phyloP scores from a whole-genome alignment of 768 basidiomycete genomes.

The Lactarius hengduanensis region DNA sequence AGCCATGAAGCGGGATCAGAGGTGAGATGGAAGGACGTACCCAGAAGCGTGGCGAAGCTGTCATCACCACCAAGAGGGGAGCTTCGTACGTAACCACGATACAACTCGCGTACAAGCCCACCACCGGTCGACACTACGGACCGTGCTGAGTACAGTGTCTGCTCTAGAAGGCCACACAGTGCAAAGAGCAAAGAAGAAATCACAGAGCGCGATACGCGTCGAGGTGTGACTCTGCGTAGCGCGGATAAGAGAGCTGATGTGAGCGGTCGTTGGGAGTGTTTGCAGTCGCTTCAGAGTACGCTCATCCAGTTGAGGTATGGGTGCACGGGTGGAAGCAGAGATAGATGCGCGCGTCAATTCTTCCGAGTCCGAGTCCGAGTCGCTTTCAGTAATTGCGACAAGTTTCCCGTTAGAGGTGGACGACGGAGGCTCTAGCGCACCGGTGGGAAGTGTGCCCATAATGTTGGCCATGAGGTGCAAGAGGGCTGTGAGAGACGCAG shows the following conservation, averaged over 20 bases:
- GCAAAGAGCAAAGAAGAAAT: slow-evolving; percentile 56
- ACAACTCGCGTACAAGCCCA: slow-evolving; percentile 73
- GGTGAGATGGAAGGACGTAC: slow-evolving; percentile 34
- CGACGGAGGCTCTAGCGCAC: slow-evolving; percentile 49
- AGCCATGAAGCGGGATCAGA: background rate
- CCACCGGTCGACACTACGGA: slow-evolving; percentile 53
- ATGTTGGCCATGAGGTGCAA: slow-evolving; percentile 51
- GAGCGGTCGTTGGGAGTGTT: slow-evolving; percentile 51
- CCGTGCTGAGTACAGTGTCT: slow-evolving; percentile 55
- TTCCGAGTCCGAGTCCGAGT: slow-evolving; percentile 33
- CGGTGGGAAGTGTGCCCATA: slow-evolving; percentile 51
- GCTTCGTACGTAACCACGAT: slow-evolving; percentile 60
- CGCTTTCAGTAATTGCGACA: slow-evolving; percentile 26
- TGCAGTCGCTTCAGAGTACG: slow-evolving; percentile 63
- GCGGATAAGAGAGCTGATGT: slow-evolving; percentile 55
- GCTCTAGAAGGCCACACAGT: slow-evolving; percentile 58
- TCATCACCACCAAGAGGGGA: slow-evolving; percentile 63
- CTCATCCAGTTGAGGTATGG: slow-evolving; percentile 49
- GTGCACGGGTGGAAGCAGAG: slow-evolving; percentile 34
- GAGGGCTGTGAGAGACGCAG: slow-evolving; percentile 49
- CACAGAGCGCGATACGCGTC: slow-evolving; percentile 49
- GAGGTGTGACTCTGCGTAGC: slow-evolving; percentile 42
- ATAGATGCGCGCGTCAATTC: slow-evolving; percentile 37
- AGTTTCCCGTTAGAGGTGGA: slow-evolving; percentile 12
- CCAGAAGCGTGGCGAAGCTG: slow-evolving; percentile 38